These are phyloP conservation scores for Fusarium falciforme DNA, from an alignment of 2,329 filamentous ascomycete genomes.

Conservation along the genomic window DNA sequence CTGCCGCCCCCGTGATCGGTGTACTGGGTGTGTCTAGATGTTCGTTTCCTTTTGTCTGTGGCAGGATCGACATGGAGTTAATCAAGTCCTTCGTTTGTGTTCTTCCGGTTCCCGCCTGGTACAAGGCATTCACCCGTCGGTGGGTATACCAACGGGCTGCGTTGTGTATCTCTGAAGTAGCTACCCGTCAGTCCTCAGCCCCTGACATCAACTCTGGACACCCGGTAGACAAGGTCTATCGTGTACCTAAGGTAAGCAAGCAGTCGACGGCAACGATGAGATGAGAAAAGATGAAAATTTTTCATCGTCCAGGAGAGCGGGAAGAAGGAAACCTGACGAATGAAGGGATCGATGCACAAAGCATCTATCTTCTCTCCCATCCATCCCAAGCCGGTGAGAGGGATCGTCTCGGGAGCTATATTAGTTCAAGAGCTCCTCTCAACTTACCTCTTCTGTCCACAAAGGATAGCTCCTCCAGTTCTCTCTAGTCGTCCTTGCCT, in stretches of 20 bases:
- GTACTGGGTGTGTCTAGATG: background rate
- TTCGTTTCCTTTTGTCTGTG: background rate
- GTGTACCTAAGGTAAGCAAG: background rate
- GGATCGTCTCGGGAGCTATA: background rate
- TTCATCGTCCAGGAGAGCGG: background rate
- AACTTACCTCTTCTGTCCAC: constrained; percentile 8
- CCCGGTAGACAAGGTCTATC: background rate
- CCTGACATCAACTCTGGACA: background rate
- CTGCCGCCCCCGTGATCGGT: background rate
- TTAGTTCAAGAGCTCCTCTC: background rate
- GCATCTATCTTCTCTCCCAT: background rate
- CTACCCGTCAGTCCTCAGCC: background rate
- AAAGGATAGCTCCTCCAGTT: background rate
- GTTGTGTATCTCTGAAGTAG: background rate
- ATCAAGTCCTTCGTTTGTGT: background rate
- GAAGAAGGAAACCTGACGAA: background rate
- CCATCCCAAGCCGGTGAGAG: background rate
- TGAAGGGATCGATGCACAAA: background rate
- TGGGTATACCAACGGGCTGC: background rate
- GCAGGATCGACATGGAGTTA: background rate
- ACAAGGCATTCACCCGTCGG: background rate
- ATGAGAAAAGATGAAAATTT: background rate
- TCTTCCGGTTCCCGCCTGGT: background rate
- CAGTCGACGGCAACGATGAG: background rate
- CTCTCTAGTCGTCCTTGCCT: background rate